Evolutionary conservation across 140 eudicot genomes (phyloP), one percentile per base, ranked within the genome.

Genomic region (Senecio squalidus): DNA sequence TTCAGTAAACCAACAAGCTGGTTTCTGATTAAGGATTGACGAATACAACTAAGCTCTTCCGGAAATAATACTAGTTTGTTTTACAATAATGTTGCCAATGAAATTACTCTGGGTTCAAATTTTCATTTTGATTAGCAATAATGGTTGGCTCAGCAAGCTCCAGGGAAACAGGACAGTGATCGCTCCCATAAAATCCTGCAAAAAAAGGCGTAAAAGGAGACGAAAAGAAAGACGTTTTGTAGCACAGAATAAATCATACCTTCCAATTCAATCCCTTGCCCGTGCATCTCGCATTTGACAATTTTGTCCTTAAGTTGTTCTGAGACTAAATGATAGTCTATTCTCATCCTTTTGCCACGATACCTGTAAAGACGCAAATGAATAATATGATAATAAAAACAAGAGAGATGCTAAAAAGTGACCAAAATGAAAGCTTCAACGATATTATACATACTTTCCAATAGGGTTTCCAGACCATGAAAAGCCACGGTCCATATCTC

Each of bases 261-360:
- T 64, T 83, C 85, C 40, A 90, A 60, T 61, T 86, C 97, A 60
- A 86, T 83, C 51, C 97, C 97, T 8, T 69, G 81, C 17, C 97
- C 95, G 40, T 90, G 94, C 71, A 86, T 86, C 73, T 86, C 90
- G 48, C 97, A 86, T 41, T 86, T 71, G 62, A 83, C 78, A 49
- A 90, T 83, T 67, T 73, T 78, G 39, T 83, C 91, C 68, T 74
- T 80, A 1, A 86, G 81, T 61, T 74, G 62, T 69, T 90, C 94
- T 1, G 90, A 78, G 24, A 90, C 90, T 45, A 86, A 15, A 25
- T 76, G 71, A 71, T 90, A 90, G 61, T 90, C 97, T 26, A 90
- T 90, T 56, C 97, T 83, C 95, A 90, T 90, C 68, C 95, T 90
- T 81, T 90, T 90, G 29, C 97, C 97, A 47, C 95, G 95, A 47